Base-by-base conservation (phyloP, 495 filamentous ascomycete species). In the Penicillium ochrochloron region DNA sequence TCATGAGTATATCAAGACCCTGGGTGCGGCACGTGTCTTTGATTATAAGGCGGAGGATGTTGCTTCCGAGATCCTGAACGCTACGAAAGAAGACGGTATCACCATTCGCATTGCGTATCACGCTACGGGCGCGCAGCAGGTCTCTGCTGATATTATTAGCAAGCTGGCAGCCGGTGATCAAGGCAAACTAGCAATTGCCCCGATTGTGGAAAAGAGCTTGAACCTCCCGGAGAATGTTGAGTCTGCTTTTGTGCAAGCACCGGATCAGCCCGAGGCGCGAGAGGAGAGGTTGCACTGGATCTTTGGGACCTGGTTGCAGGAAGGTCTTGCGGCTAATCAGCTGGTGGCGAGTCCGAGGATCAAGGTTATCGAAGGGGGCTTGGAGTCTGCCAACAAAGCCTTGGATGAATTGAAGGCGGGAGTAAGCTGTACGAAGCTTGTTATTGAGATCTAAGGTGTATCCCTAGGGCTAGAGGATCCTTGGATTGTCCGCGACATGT, bases 401-500 rank as follows among this genome's bases (percentile, higher is more conserved):
- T 31, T 70, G 42, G 65, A 70, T 56, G 57, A 70, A 23, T 44
- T 64, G 50, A 65, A 65, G 37, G 59, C 59, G 42, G 68, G 68
- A 4, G 68, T 70, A 3, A 70, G 68, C 46, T 50, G 59, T 35
- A 60, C 52, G 9, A 70, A 70, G 62, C 41, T 70, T 44, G 65
- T 67, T n/a, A 33, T 70, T 37, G 66, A 68, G 39, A 37, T 68
- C 3, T 65, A 19, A 42, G 42, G 6, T 35, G 41, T 9, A 9
- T 5, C 15, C 21, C 31, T 12, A 5, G 12, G 21, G 15, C 14
- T 52, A 15, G 25, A 31, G 17, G 23, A 52, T 21, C n/a, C 5
- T 52, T n/a, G 25, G 23, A 29, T 29, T 2, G 3, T 4, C 25
- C 25, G 25, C 8, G 15, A 52, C 14, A 17, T n/a, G 25, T 4